Percentiles rank a stretch among this genome's conserved stretches.
Conservation (phyloP, 768 basidiomycete species). For the Boletales sp. region DNA sequence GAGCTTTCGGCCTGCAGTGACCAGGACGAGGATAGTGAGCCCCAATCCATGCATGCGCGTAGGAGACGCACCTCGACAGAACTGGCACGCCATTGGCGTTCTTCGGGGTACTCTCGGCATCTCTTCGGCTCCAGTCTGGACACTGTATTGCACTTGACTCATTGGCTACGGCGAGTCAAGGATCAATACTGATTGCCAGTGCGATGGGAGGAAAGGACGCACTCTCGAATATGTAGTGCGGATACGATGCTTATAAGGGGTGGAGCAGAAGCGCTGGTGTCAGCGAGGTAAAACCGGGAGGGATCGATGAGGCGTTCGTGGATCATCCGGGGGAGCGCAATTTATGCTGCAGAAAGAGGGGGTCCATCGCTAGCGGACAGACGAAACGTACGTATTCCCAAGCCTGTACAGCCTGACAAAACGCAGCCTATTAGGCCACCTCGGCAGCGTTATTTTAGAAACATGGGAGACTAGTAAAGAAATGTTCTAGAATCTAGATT, state of each 20-base stretch:
- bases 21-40: background rate
- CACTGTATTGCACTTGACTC: conserved; percentile 8
- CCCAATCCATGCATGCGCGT: background rate
- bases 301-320: conserved; percentile 6
- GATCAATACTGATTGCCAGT: background rate
- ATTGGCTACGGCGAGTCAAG: conserved; percentile 8
- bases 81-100: conserved; percentile 70
- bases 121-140: conserved; percentile 18
- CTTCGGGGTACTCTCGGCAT: conserved; percentile 36
- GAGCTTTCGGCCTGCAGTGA: conserved; percentile 54
- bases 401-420: conserved; percentile 31
- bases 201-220: conserved; percentile 2
- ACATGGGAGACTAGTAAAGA: conserved; percentile 17
- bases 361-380: conserved; percentile 20
- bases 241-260: conserved; percentile 2
- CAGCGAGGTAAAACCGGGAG: conserved; percentile 5
- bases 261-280: background rate
- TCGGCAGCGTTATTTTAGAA: conserved; percentile 32
- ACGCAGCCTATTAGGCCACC: conserved; percentile 10
- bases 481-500: conserved; percentile 22
- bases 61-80: conserved; percentile 54
- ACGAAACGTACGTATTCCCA: conserved; percentile 31
- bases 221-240: conserved; percentile 14
- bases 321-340: conserved; percentile 17
- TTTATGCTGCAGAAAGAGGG: conserved; percentile 26